Percentiles rank a stretch among this genome's conserved stretches.
Conservation (phyloP, 2,329 filamentous ascomycete species). For the Colletotrichum sublineola region DNA sequence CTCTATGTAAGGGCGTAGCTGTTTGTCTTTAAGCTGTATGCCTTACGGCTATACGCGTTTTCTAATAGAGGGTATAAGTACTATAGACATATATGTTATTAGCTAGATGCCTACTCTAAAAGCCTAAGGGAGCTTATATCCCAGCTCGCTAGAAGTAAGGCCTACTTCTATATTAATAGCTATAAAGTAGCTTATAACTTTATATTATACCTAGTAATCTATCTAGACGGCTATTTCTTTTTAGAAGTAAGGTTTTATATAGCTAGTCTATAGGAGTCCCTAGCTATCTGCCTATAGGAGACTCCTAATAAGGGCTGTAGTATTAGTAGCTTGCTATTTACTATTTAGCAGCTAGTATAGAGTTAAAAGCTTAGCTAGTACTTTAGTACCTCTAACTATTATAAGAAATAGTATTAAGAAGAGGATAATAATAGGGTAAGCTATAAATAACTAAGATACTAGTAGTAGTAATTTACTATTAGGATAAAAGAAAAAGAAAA, state of each 20-base stretch:
- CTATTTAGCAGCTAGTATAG: not conserved
- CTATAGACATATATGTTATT: not conserved
- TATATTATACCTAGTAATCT: not conserved
- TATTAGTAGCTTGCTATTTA: slow-evolving; percentile 11
- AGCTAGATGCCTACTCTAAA: not conserved
- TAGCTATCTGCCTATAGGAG: not conserved
- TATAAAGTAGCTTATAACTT: slow-evolving; percentile 2
- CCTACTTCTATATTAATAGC: not conserved
- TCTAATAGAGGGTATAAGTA: slow-evolving; percentile 5
- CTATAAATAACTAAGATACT: too few species aligned
- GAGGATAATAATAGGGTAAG: too few species aligned
- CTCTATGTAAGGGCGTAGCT: slow-evolving; percentile 7
- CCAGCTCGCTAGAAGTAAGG: not conserved
- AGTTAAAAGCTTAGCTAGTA: slow-evolving; percentile 17
- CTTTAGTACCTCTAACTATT: slow-evolving; percentile 1
- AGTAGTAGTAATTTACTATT: too few species aligned
- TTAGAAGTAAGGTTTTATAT: slow-evolving; percentile 5
- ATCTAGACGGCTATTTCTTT: not conserved
- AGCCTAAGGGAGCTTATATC: not conserved
- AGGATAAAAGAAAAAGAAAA: too few species aligned
- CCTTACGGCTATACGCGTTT: slow-evolving; percentile 2
- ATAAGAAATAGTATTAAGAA: too few species aligned
- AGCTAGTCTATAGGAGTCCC: slow-evolving; percentile 8
- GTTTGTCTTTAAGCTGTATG: slow-evolving; percentile 16
- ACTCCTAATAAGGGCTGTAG: not conserved